Conservation (phyloP, 441 rosid genomes). For the Erodium trifolium region DNA sequence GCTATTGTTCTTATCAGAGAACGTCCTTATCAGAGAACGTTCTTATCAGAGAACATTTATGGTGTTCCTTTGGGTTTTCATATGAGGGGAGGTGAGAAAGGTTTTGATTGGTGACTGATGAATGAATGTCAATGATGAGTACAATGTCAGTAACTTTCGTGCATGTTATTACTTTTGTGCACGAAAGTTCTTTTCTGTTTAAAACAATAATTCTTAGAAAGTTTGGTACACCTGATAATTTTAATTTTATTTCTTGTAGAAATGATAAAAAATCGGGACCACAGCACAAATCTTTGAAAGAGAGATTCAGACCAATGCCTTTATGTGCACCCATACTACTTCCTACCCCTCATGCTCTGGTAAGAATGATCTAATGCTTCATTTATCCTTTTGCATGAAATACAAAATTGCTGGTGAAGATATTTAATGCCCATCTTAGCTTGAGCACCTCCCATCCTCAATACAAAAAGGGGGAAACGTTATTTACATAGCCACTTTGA, state of each 20-base stretch:
- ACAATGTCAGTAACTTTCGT: background rate
- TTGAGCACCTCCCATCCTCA: background rate
- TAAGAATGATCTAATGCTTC: slow-evolving; percentile 23
- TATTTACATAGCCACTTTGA: too few relatives aligned
- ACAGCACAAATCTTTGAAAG: slow-evolving; percentile 48
- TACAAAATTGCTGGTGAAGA: background rate
- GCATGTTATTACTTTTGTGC: background rate
- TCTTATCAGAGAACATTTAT: background rate
- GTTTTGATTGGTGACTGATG: background rate
- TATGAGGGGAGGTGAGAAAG: background rate
- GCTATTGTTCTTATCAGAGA: background rate
- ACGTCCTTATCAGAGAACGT: too few relatives aligned
- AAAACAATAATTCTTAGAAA: background rate
- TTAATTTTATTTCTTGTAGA: slow-evolving; percentile 34
- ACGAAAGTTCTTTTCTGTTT: background rate
- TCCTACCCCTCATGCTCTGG: slow-evolving; percentile 92
- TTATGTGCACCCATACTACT: slow-evolving; percentile 74
- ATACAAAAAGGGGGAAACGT: background rate
- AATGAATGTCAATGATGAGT: background rate
- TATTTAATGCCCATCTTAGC: background rate
- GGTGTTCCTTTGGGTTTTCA: background rate
- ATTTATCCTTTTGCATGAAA: background rate
- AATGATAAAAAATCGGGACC: slow-evolving; percentile 47
- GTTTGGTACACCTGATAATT: slow-evolving; percentile 18
- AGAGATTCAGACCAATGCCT: slow-evolving; percentile 94